Base-by-base conservation (phyloP, 148 eudicot species). In the Vaccinium corymbosum region DNA sequence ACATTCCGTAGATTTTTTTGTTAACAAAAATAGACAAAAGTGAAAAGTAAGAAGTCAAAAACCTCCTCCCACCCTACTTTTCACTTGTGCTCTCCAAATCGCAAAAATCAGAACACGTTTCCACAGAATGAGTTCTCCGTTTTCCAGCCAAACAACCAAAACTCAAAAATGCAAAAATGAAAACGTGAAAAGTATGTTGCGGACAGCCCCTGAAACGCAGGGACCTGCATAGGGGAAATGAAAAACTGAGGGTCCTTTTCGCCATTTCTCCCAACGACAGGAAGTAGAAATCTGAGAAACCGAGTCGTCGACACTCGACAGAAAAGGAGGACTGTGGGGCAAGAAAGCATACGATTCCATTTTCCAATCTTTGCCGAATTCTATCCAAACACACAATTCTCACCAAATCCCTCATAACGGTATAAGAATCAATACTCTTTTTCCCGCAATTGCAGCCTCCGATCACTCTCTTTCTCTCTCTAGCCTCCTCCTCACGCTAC, bases 341-440 rank as follows among this genome's bases (percentile, higher is more conserved):
- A 46, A 38, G 56, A 48, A 80, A 15, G 75, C 80, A 78, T 80
- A 14, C 27, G 82, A 62, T 80, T 80, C 82, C 82, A 80, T 5
- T 42, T 35, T 35, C 38, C 38, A 80, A 20, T 3, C 73, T 38
- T 8, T 57, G 46, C 64, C 70, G 20, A 35, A 38, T 80, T 48
- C 83, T 27, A 62, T 80, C 55, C 19, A 62, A 64, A 20, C 73
- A 62, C 9, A 80, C 82, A 61, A 59, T 71, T 29, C 46, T 17
- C 75, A 72, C 7, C 20, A 38, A 72, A 32, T 72, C 48, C 6
- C 76, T 72, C 49, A 1, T 1, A 17, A 72, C 16, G 76, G 49
- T 6, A 32, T 42, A 71, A 71, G 73, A 27, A 68, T 68, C 38
- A 14, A 68, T 27, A 25, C 83, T 27, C 22, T 8, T 7, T 12